Evolutionary conservation across 1,139 yeast genomes (phyloP), one percentile per base, ranked within the genome.

Genomic region (Kazachstania sp.): DNA sequence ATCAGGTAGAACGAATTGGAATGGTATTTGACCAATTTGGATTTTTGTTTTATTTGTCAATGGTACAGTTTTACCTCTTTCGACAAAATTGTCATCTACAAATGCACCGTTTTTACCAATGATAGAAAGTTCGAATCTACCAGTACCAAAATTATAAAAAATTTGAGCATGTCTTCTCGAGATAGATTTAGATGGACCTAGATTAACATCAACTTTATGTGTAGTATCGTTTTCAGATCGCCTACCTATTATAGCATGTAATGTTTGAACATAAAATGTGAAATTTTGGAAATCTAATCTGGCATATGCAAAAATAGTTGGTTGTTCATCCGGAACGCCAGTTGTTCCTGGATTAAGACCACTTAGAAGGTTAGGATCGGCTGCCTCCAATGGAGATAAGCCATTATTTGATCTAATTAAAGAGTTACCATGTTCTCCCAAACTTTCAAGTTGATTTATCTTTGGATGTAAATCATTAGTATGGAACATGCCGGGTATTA

Each of bases 41-140:
- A 94, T 81, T 57, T 84, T 84, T 2, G 95, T 83, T 23, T 83
- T 82, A 66, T 90, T 88, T 13, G 72, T 71, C 48, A 92, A 71
- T 1, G 95, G 95, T 4, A 88, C 87, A 0, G 97, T 90, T 40
- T 86, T 81, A 11, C 95, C 97, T 51, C 85, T 79, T 60, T 86
- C 96, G 12, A 90, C 83, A 64, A 88, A 92, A 31, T 72, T 72
- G 56, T 88, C 95, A 65, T 90, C 92, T 3, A 92, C 95, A 71
- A 90, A 92, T 0, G 97, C 97, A 32, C 98, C 98, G 63, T 92
- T 92, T 57, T 95, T 75, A 20, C 98, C 98, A 56, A 88, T 72
- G 3, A 92, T 88, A 11, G 95, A 83, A 39, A 92, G 68, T 67
- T 90, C 97, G 61, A 90, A 92, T 55, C 95, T 69, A 62, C 88